These are phyloP conservation scores for Pisolithus sp. DNA, from an alignment of 768 basidiomycete genomes.

Conservation along the genomic window DNA sequence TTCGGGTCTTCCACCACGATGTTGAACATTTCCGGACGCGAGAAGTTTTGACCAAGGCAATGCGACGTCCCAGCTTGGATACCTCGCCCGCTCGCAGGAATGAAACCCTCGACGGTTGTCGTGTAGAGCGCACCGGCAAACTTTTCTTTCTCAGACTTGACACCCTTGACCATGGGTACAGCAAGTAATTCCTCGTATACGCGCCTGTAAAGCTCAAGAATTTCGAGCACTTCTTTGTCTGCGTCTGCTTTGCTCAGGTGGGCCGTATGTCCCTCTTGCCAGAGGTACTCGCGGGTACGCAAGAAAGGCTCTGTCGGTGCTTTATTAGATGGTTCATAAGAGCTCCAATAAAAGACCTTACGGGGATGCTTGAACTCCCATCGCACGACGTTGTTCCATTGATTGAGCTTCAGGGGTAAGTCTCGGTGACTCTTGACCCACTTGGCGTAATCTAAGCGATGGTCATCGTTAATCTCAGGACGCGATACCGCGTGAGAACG, in stretches of 20 bases:
- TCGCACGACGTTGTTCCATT: constrained; percentile 98
- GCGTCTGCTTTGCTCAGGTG: constrained; percentile 85
- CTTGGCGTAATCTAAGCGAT: constrained; percentile 80
- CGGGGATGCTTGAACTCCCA: constrained; percentile 99
- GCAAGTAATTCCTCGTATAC: constrained; percentile 97
- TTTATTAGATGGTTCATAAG: neutral
- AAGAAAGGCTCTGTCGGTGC: constrained; percentile 80
- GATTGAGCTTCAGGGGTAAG: constrained; percentile 92
- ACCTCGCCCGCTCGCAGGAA: constrained; percentile 93
- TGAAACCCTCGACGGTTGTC: constrained; percentile 96
- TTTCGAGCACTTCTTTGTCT: constrained; percentile 84
- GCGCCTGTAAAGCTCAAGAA: constrained; percentile 91
- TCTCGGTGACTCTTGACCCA: constrained; percentile 98
- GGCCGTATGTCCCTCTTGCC: constrained; percentile 99
- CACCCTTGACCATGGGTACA: constrained; percentile 92
- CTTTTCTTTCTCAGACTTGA: constrained; percentile 99
- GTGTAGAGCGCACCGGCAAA: constrained; percentile 98
- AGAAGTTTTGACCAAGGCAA: constrained; percentile 98
- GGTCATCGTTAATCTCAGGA: neutral
- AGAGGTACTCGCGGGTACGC: constrained; percentile 98
- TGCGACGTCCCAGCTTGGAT: constrained; percentile 99
- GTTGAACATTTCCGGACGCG: constrained; percentile 93
- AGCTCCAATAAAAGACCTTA: constrained; percentile 31
- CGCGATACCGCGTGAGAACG: constrained; percentile 1
- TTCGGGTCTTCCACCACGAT: constrained; percentile 94